phyloP scores from a whole-genome alignment of 768 basidiomycete species.

The Suillus tomentosus region DNA sequence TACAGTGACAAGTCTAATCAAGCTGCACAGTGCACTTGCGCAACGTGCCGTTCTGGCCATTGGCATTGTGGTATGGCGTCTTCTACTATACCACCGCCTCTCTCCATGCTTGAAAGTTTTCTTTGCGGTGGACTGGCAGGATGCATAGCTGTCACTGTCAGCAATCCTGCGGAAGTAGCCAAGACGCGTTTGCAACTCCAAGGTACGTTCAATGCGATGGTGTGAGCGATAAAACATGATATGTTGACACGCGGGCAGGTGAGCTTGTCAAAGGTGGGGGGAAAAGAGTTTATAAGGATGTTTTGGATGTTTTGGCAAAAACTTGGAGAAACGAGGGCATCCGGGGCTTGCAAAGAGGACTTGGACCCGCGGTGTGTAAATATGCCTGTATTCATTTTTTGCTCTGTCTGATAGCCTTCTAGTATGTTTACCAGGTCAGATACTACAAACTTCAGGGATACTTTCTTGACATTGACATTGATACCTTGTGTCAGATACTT shows the following conservation, averaged over 20 bases:
- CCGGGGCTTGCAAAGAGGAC: slow-evolving; percentile 89
- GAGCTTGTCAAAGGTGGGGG: slow-evolving; percentile 80
- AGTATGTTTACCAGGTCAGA: slow-evolving; percentile 92
- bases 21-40: background rate
- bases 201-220: slow-evolving; percentile 31
- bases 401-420: slow-evolving; percentile 15
- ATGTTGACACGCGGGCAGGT: slow-evolving; percentile 28
- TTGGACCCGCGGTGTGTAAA: slow-evolving; percentile 77
- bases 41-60: too few relatives aligned
- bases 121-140: slow-evolving; percentile 90
- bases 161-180: slow-evolving; percentile 73
- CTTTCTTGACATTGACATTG: too few relatives aligned
- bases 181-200: slow-evolving; percentile 97
- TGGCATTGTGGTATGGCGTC: background rate
- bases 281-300: slow-evolving; percentile 82
- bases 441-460: background rate
- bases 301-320: slow-evolving; percentile 81
- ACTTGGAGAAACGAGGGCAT: slow-evolving; percentile 91
- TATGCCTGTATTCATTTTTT: slow-evolving; percentile 13
- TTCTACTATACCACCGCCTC: slow-evolving; percentile 24
- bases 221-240: background rate
- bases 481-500: slow-evolving; percentile 58
- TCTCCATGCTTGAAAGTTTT: slow-evolving; percentile 81
- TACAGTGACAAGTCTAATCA: background rate
- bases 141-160: slow-evolving; percentile 84